Evolutionary conservation across 2,329 filamentous ascomycete genomes (phyloP), one percentile per base, ranked within the genome.

Genomic region (Hymenoscyphus fructigenus): DNA sequence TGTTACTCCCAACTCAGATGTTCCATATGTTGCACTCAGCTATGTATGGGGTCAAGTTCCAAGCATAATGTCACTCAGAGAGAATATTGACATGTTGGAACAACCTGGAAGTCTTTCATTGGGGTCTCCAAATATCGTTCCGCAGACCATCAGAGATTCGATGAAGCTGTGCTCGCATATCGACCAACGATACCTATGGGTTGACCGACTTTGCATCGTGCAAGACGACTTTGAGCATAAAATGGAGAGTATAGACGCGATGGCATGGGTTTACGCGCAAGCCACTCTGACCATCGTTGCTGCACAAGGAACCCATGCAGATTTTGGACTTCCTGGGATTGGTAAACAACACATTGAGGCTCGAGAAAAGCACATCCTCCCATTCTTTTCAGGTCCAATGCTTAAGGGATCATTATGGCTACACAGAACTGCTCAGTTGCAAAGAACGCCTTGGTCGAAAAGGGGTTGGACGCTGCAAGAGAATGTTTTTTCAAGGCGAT

Each of bases 21-120:
- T 57, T 7, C 26, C 12, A 15, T 57, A 57, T 57, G 55, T 57
- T 29, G 55, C 55, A 12, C 55, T 57, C 23, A 57, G 55, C 26
- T 57, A 57, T 34, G 55, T 57, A 6, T 57, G 55, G 55, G 55
- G 55, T 57, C 26, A 34, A 32, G 55, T 57, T 15, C 26, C 29
- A 4, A 57, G 29, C 26, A 29, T 57, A 57, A 29, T 57, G 26
- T 17, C 29, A 32, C 26, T 29, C 2, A 17, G 26, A 34, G 55
- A 57, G 9, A 57, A 57, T 12, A 57, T 57, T 29, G 26, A 17
- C 55, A 12, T 14, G 55, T 15, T 57, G 26, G 12, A n/a, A 12
- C 7, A 17, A 29, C 55, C 55, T 5, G 55, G 55, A 29, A 29
- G 26, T 34, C 55, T 57, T 28, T 29, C 29, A 14, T 23, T 50